Conservation (phyloP, 1,284 basidiomycete species). For the Apiotrichum akiyoshidainum region DNA sequence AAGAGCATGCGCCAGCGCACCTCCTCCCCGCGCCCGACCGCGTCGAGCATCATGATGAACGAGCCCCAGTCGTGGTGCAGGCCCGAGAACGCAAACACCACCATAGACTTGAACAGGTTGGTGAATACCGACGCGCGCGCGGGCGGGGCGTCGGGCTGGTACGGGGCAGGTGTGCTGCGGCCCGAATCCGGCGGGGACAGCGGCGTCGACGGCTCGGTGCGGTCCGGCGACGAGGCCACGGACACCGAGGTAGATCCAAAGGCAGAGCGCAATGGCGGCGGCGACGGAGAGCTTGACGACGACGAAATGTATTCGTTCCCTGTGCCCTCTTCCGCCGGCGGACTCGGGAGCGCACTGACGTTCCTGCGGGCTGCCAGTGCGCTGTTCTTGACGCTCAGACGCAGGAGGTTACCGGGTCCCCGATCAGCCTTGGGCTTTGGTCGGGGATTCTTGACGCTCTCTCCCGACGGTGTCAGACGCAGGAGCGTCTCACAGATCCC, state of each 20-base stretch:
- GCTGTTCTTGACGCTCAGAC: background rate
- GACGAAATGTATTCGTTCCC: background rate
- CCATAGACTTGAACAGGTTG: conserved; percentile 41
- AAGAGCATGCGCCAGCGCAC: conserved; percentile 17
- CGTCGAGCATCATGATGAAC: conserved; percentile 26
- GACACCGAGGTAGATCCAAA: too few species aligned
- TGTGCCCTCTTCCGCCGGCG: background rate
- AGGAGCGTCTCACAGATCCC: conserved; percentile 40
- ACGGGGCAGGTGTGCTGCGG: conserved; percentile 22
- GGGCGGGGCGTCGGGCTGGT: conserved; percentile 20
- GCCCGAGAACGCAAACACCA: conserved; percentile 42
- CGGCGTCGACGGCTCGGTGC: background rate
- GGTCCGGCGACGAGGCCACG: too few species aligned
- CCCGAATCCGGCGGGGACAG: conserved; percentile 18
- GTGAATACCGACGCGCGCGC: conserved; percentile 13
- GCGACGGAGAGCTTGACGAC: background rate
- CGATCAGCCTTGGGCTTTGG: conserved; percentile 3
- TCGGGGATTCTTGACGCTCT: conserved; percentile 5
- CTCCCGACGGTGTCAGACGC: conserved; percentile 37
- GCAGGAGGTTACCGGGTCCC: background rate
- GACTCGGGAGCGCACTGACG: background rate
- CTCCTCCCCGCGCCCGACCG: conserved; percentile 11
- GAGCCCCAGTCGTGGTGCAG: conserved; percentile 38
- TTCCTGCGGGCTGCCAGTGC: background rate
- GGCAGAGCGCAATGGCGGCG: too few species aligned